Evolutionary conservation across 257 asterid species (phyloP).

Genomic region (Galeopsis tetrahit): DNA sequence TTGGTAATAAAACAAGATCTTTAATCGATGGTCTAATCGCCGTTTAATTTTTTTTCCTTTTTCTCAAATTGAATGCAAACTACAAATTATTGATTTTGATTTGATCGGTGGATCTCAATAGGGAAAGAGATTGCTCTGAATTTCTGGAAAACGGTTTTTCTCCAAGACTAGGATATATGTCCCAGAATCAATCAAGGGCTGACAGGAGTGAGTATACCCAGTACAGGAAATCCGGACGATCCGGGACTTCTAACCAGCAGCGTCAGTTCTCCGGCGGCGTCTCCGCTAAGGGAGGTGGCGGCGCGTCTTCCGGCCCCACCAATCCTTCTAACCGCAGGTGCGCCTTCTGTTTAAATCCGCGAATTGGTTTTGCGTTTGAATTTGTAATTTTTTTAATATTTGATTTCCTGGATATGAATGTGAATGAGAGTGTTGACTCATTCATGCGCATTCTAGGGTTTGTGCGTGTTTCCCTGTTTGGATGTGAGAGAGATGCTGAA

Average conservation of each 20-base stretch:
- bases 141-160: constrained; percentile 33
- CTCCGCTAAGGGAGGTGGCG: constrained; percentile 50
- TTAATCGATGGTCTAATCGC: constrained; percentile 26
- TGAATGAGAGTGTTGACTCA: not conserved
- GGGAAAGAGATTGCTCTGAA: constrained; percentile 35
- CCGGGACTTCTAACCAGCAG: constrained; percentile 46
- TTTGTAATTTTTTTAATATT: not conserved
- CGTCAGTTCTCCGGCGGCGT: constrained; percentile 49
- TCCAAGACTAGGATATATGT: constrained; percentile 46
- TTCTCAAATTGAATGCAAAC: constrained; percentile 20
- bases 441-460: constrained; percentile 33
- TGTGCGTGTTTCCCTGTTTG: constrained; percentile 25
- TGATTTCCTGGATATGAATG: constrained; percentile 15
- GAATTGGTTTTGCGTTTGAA: constrained; percentile 10
- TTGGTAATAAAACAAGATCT: not conserved
- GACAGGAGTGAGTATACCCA: constrained; percentile 55
- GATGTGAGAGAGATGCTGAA: not conserved
- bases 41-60: constrained; percentile 8
- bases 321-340: constrained; percentile 40
- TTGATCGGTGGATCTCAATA: constrained; percentile 57
- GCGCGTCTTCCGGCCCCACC: constrained; percentile 40
- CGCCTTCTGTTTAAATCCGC: constrained; percentile 13
- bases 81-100: constrained; percentile 28
- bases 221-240: constrained; percentile 46
- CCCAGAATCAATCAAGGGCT: constrained; percentile 53